Base-by-base conservation (phyloP, 305 asterid species). In the Ruellia speciosa region DNA sequence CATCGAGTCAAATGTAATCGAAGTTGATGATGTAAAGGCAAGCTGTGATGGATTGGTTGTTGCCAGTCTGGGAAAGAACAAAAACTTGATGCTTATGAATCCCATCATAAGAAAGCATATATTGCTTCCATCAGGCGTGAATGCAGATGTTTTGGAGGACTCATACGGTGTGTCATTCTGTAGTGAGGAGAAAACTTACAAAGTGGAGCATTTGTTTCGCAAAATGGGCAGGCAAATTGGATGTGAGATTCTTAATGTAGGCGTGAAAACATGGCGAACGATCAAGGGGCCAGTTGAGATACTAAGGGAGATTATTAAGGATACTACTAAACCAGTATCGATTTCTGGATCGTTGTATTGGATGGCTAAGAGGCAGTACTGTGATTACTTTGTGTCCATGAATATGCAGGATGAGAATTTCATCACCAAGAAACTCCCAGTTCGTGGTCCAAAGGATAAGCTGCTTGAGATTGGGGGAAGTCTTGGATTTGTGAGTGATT, bases 381-480 rank as follows among this genome's bases (percentile, higher is more conserved):
- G 37, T 33, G 71, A 67, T 28, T 54, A 33, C 62, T 51, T 67
- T 3, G 54, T 77, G 34, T 41, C 63, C 9, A 20, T 70, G 52
- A 57, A 62, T 58, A 19, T 68, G 63, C 31, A 55, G 16, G 64
- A 68, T 52, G 83, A 74, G n/a, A n/a, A n/a, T n/a, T n/a, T n/a
- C n/a, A n/a, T n/a, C n/a, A n/a, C n/a, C n/a, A n/a, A n/a, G n/a
- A n/a, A n/a, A n/a, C n/a, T n/a, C n/a, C n/a, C n/a, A n/a, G n/a
- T n/a, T n/a, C n/a, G n/a, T n/a, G n/a, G n/a, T n/a, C n/a, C n/a
- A n/a, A n/a, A n/a, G n/a, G n/a, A n/a, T n/a, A n/a, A n/a, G n/a
- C n/a, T n/a, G n/a, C n/a, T n/a, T n/a, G n/a, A n/a, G n/a, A n/a
- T n/a, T n/a, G n/a, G n/a, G n/a, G n/a, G n/a, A n/a, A n/a, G n/a